phyloP scores from a whole-genome alignment of 2,329 filamentous ascomycete genomes.

The Xylariaceae sp. region DNA sequence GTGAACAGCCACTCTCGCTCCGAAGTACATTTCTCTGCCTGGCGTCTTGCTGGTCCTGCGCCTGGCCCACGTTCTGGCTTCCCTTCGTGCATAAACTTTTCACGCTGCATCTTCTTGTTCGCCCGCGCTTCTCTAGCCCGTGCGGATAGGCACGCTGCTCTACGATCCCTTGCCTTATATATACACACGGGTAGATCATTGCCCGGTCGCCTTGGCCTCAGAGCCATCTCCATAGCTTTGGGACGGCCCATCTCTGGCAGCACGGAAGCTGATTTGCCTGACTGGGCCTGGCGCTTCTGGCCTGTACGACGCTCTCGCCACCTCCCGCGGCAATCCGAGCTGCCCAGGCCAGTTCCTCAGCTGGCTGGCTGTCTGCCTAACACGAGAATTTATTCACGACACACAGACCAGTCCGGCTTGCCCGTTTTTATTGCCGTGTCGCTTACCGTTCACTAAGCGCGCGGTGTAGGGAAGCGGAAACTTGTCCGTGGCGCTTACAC shows the following conservation, averaged over 20 bases:
- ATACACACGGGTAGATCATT: background rate
- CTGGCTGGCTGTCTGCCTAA: constrained; percentile 13
- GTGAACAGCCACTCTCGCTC: constrained; percentile 15
- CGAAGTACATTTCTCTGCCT: constrained; percentile 15
- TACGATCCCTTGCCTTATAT: constrained; percentile 3
- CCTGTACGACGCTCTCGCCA: constrained; percentile 14
- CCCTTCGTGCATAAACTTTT: background rate
- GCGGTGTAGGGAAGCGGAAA: constrained; percentile 7
- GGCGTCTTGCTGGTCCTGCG: constrained; percentile 19
- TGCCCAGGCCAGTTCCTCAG: constrained; percentile 12
- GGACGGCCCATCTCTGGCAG: constrained; percentile 16
- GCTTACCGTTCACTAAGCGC: constrained; percentile 22
- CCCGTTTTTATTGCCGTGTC: constrained; percentile 14
- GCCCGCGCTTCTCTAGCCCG: background rate
- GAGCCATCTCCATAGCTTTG: constrained; percentile 11
- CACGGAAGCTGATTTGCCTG: constrained; percentile 14
- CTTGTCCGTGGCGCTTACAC: constrained; percentile 13
- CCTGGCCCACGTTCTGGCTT: background rate
- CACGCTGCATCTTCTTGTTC: background rate
- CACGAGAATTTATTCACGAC: constrained; percentile 6
- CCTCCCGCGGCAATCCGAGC: constrained; percentile 14
- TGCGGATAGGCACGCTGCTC: constrained; percentile 1
- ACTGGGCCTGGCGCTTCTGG: constrained; percentile 15
- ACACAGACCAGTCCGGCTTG: constrained; percentile 13
- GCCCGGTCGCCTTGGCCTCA: constrained; percentile 7